A percentile compares a stretch with the other conserved stretches of the same genome.
These are phyloP conservation scores for Lactifluus rugatus DNA, from an alignment of 768 basidiomycete genomes.

Conservation along the genomic window DNA sequence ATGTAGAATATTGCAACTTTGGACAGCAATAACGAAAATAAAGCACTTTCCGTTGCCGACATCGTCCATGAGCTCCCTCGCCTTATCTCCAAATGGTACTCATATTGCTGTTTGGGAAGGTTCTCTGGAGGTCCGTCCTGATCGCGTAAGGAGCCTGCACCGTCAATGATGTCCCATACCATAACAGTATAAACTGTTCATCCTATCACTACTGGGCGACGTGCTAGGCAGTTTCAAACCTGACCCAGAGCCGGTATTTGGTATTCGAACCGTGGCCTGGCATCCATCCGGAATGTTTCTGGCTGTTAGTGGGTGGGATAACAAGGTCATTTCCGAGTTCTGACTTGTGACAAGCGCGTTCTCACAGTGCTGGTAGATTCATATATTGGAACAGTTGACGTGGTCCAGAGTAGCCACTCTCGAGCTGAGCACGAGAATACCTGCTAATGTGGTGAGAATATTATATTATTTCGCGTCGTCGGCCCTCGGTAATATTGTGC, in stretches of 20 bases:
- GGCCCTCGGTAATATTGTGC: conserved; percentile 4
- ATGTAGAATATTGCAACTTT: background rate
- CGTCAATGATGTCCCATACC: background rate
- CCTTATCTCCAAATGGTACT: conserved; percentile 69
- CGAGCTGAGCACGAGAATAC: conserved; percentile 50
- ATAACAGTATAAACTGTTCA: conserved; percentile 62
- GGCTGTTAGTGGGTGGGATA: conserved; percentile 81
- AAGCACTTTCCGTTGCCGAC: conserved; percentile 85
- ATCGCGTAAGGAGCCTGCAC: background rate
- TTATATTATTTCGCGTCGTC: background rate
- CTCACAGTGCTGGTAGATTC: conserved; percentile 37
- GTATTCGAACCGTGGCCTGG: conserved; percentile 73
- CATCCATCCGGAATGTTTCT: conserved; percentile 80
- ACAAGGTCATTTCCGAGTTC: conserved; percentile 45
- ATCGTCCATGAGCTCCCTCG: conserved; percentile 54
- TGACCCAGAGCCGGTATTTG: conserved; percentile 70
- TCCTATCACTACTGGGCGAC: conserved; percentile 59
- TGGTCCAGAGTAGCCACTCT: conserved; percentile 63
- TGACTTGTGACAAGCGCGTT: background rate
- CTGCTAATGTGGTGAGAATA: conserved; percentile 43
- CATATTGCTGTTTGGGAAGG: conserved; percentile 79
- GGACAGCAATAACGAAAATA: conserved; percentile 6
- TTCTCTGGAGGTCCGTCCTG: conserved; percentile 55
- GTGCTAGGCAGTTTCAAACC: conserved; percentile 59
- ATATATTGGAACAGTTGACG: conserved; percentile 64